phyloP scores from a whole-genome alignment of 1,139 yeast species.

The Suhomyces choctaworum region DNA sequence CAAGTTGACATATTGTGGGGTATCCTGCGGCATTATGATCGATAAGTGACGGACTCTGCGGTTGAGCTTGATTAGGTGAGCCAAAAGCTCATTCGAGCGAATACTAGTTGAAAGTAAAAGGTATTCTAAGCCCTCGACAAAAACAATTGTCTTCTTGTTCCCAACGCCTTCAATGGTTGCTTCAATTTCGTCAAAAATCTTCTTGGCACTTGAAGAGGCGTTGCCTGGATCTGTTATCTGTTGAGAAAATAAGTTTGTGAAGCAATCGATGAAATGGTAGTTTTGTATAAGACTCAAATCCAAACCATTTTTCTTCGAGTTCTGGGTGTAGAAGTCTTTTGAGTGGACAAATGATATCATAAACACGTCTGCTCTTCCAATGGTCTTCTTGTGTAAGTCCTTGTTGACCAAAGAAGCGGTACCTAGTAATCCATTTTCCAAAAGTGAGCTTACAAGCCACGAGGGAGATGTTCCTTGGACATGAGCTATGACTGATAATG shows the following conservation, averaged over 20 bases:
- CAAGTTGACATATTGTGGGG: slow-evolving; percentile 40
- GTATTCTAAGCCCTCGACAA: slow-evolving; percentile 53
- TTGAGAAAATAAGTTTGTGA: slow-evolving; percentile 41
- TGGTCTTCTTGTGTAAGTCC: slow-evolving; percentile 27
- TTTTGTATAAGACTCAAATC: slow-evolving; percentile 29
- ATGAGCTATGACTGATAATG: slow-evolving; percentile 52
- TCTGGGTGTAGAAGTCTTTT: slow-evolving; percentile 35
- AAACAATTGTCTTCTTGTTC: slow-evolving; percentile 25
- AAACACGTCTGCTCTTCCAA: slow-evolving; percentile 32
- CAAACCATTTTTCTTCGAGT: slow-evolving; percentile 47
- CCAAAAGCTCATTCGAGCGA: slow-evolving; percentile 34
- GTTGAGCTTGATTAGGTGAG: slow-evolving; percentile 38
- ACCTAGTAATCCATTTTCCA: slow-evolving; percentile 47
- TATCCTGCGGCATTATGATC: slow-evolving; percentile 38
- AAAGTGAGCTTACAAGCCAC: slow-evolving; percentile 58
- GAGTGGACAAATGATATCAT: slow-evolving; percentile 47
- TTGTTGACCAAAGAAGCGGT: slow-evolving; percentile 40
- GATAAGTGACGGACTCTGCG: slow-evolving; percentile 34
- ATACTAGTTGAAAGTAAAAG: slow-evolving; percentile 45
- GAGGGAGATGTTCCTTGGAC: slow-evolving; percentile 63
- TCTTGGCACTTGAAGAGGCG: slow-evolving; percentile 16
- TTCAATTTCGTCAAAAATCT: slow-evolving; percentile 24
- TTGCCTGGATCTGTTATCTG: slow-evolving; percentile 26
- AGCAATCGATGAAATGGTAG: slow-evolving; percentile 48
- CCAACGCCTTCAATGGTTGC: slow-evolving; percentile 9